Conservation (phyloP, 208 protist species). For the Trypanosoma scelopori region DNA sequence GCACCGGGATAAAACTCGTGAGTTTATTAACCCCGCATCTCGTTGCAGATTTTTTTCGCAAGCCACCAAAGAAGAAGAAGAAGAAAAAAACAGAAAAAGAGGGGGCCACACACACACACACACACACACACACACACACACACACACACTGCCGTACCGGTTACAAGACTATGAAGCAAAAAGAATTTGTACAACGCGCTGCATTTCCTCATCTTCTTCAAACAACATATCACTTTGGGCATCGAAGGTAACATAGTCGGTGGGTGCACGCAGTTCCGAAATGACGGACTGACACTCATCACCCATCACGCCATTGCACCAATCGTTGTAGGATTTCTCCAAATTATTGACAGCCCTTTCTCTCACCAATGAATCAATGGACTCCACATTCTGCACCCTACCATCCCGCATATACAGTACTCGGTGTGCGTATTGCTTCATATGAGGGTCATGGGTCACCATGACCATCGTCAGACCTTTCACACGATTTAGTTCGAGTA, state of each 20-base stretch:
- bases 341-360: slow-evolving; percentile 46
- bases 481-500: slow-evolving; percentile 89
- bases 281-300: slow-evolving; percentile 17
- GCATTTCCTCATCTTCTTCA: slow-evolving; percentile 67
- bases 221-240: slow-evolving; percentile 57
- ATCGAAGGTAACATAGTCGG: slow-evolving; percentile 59
- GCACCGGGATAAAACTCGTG: too few species aligned
- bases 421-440: slow-evolving; percentile 93
- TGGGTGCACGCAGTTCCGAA: slow-evolving; percentile 35
- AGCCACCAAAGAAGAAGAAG: slow-evolving; percentile 3
- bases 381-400: slow-evolving; percentile 79
- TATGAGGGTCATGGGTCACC: slow-evolving; percentile 97
- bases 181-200: slow-evolving; percentile 54
- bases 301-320: slow-evolving; percentile 2
- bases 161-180: slow-evolving; percentile 36
- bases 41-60: neutral
- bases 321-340: slow-evolving; percentile 23
- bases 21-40: too few species aligned
- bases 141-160: too few species aligned
- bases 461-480: slow-evolving; percentile 95
- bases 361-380: slow-evolving; percentile 40
- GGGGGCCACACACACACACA: too few species aligned
- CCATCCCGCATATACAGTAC: slow-evolving; percentile 96
- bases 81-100: neutral
- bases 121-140: too few species aligned